Evolutionary conservation across 176 grass and related monocot species (phyloP).

Genomic region (Ensete ventricosum): DNA sequence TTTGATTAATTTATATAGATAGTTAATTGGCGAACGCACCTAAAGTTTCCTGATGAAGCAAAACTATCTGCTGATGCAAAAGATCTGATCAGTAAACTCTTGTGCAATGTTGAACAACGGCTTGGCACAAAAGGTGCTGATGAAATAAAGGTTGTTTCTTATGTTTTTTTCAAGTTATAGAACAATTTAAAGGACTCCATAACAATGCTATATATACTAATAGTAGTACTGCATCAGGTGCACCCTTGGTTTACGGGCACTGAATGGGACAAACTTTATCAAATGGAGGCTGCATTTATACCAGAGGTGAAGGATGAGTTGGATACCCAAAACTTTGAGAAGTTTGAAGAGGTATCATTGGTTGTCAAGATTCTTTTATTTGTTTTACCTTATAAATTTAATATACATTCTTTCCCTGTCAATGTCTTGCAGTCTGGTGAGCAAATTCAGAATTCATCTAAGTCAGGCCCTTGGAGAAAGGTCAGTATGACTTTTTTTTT

Average conservation of each 20-base stretch:
- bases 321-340: constrained; percentile 97
- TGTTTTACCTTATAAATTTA: not conserved
- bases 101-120: constrained; percentile 90
- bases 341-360: constrained; percentile 79
- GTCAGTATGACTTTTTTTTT: constrained; percentile 26
- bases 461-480: constrained; percentile 91
- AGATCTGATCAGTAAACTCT: constrained; percentile 81
- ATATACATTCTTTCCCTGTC: not conserved
- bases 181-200: not conserved
- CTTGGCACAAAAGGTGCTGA: constrained; percentile 81
- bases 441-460: constrained; percentile 49
- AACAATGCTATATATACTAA: constrained; percentile 1
- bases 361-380: constrained; percentile 5
- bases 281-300: constrained; percentile 87
- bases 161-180: constrained; percentile 4
- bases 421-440: constrained; percentile 40
- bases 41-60: constrained; percentile 43
- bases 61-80: constrained; percentile 36
- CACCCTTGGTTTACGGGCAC: constrained; percentile 69
- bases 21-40: constrained; percentile 43
- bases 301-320: constrained; percentile 92
- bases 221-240: constrained; percentile 37
- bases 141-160: constrained; percentile 75
- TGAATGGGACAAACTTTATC: constrained; percentile 71
- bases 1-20: constrained; percentile 27